Evolutionary conservation across 257 asterid genomes (phyloP).

Genomic region (Galeopsis tetrahit): DNA sequence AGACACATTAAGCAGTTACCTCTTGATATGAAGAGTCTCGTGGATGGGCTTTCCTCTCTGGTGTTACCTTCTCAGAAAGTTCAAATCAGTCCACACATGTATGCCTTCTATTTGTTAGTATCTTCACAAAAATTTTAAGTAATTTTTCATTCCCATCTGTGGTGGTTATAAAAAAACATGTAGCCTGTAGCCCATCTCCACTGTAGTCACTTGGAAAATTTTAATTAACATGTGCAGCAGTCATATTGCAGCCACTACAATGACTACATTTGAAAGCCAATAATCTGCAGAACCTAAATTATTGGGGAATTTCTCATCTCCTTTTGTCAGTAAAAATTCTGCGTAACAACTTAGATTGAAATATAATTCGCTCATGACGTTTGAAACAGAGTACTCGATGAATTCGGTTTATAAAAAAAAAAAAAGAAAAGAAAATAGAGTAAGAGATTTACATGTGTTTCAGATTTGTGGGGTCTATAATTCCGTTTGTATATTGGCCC

Average conservation of each 20-base stretch:
- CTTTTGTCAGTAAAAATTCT: conserved; percentile 1
- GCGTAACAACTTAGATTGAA: neutral
- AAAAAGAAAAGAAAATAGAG: too few species aligned
- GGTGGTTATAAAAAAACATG: neutral
- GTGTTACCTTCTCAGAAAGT: conserved; percentile 82
- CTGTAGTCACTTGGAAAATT: conserved; percentile 9
- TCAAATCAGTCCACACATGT: conserved; percentile 83
- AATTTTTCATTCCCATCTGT: conserved; percentile 24
- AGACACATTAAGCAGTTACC: conserved; percentile 68
- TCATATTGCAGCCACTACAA: neutral
- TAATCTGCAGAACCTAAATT: conserved; percentile 23
- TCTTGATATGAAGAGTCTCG: conserved; percentile 74
- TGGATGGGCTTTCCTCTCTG: conserved; percentile 80
- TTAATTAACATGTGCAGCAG: neutral
- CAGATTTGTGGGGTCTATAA: neutral
- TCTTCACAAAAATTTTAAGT: conserved; percentile 24
- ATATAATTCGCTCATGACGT: neutral
- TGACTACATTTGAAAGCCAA: conserved; percentile 11
- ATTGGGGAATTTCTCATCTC: conserved; percentile 7
- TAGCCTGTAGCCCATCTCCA: conserved; percentile 5
- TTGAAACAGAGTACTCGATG: neutral
- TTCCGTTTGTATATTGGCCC: neutral
- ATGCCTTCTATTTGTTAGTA: conserved; percentile 39
- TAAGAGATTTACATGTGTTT: too few species aligned
- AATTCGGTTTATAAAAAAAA: neutral